Evolutionary conservation across 257 asterid genomes (phyloP), one percentile per base, ranked within the genome.

Genomic region (Pogostemon cablin): DNA sequence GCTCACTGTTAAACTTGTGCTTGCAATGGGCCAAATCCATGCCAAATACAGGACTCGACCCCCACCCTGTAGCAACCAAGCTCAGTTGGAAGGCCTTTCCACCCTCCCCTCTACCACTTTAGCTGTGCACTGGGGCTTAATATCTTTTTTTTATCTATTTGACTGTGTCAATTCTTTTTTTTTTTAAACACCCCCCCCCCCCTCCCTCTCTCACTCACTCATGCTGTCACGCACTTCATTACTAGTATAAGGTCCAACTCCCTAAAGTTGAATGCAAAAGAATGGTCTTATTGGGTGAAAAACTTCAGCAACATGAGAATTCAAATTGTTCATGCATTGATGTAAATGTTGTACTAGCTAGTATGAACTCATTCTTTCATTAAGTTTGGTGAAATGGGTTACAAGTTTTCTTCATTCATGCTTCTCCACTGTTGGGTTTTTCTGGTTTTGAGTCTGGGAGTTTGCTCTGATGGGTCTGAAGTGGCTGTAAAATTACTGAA

Each of bases 401-500:
- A 74, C 61, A 78, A 44, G 65, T 17, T 55, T 7, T 63, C 62
- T 49, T 9, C 78, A 32, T 68, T 82, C 75, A 55, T 84, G 79
- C 60, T 75, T 73, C 75, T 86, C 74, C 83, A 74, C 43, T 71
- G 74, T 37, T 83, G 81, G 78, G 47, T 79, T 72, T 56, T 83
- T 62, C 73, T 85, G 60, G 44, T 78, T 61, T 59, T 81, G 76
- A 74, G 85, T 62, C 60, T 72, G 43, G 72, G 83, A 61, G 81
- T 69, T 44, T 12, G 37, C 4, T 71, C 80, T 41, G 73, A 72
- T 38, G 79, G 69, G 49, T 64, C 85, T 61, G 88, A 72, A 69
- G 79, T 82, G 38, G 39, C 79, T 58, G 63, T 93, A 79, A 84
- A 83, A 80, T 81, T 93, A 38, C 66, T 88, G 76, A 86, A 66